Evolutionary conservation across 1,139 yeast species (phyloP).

Genomic region (Hansenula sp.): DNA sequence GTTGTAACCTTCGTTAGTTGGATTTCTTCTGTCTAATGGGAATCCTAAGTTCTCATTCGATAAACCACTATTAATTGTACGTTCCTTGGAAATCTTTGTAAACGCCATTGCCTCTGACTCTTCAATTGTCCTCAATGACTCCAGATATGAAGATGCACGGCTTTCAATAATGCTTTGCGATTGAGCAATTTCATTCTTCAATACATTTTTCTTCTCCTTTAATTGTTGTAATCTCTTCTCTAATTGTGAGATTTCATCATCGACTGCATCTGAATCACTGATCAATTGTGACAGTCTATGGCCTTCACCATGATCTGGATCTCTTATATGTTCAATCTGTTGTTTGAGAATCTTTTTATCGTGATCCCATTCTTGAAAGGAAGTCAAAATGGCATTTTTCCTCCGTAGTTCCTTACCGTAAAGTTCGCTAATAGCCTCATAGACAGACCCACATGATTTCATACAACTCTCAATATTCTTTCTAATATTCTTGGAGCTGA

Average conservation of each 20-base stretch:
- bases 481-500: slow-evolving; percentile 16
- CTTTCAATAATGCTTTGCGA: slow-evolving; percentile 56
- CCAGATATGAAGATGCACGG: slow-evolving; percentile 40
- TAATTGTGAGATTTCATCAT: slow-evolving; percentile 38
- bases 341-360: slow-evolving; percentile 32
- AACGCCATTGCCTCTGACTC: slow-evolving; percentile 34
- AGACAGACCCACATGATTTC: slow-evolving; percentile 20
- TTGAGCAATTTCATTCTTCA: slow-evolving; percentile 41
- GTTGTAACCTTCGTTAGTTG: not conserved
- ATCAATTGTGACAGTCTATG: slow-evolving; percentile 36
- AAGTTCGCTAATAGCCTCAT: slow-evolving; percentile 46
- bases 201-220: slow-evolving; percentile 33
- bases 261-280: slow-evolving; percentile 37
- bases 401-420: slow-evolving; percentile 37
- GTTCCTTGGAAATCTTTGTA: slow-evolving; percentile 20
- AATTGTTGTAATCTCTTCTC: slow-evolving; percentile 37
- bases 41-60: not conserved
- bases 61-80: slow-evolving; percentile 16
- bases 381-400: slow-evolving; percentile 28
- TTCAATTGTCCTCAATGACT: slow-evolving; percentile 39
- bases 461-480: slow-evolving; percentile 13
- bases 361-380: slow-evolving; percentile 44
- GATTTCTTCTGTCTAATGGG: not conserved
- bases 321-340: slow-evolving; percentile 39
- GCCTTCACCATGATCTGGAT: slow-evolving; percentile 43